Evolutionary conservation across 176 grass and related monocot species (phyloP), one percentile per base, ranked within the genome.

Genomic region (Urochloa ruziziensis): DNA sequence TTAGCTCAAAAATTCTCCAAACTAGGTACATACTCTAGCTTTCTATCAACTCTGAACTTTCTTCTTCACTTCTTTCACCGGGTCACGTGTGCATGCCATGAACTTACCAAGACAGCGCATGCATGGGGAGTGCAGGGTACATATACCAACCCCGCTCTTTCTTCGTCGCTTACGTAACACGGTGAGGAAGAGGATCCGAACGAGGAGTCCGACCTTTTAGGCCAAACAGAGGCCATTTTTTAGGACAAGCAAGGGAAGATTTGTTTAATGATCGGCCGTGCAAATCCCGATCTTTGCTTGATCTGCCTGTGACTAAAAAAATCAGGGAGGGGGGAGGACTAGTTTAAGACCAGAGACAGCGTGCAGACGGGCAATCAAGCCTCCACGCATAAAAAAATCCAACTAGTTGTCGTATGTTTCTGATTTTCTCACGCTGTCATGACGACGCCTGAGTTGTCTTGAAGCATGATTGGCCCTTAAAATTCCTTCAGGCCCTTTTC

Each of bases 321-420:
- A n/a, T 72, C 63, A n/a, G 30, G 10, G 16, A 49, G 40, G 18
- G 17, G 23, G 17, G 10, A 62, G 15, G 29, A 62, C 23, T 86
- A 86, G 83, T 71, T 79, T 86, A 86, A 86, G 65, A 86, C 83
- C 65, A n/a, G 24, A 62, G 46, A 72, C 36, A 35, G 65, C 30
- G 74, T 52, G 63, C 74, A 35, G 52, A 39, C 83, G 28, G 78
- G 36, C 63, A 70, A 77, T 69, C 83, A 67, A 67, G 51, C 39
- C 21, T 36, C 56, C 49, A 82, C 27, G 44, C 43, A 42, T 81
- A 72, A 62, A n/a, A 64, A 4, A 52, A 51, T 57, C 15, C 0
- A 52, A 16, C 70, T 9, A 16, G 2, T 40, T 10, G 15, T 4
- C 6, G 4, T n/a, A 4, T 40, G 10, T 11, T n/a, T 57, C 52